Evolutionary conservation across 176 grass and related monocot species (phyloP).

Genomic region (Thalia dealbata): DNA sequence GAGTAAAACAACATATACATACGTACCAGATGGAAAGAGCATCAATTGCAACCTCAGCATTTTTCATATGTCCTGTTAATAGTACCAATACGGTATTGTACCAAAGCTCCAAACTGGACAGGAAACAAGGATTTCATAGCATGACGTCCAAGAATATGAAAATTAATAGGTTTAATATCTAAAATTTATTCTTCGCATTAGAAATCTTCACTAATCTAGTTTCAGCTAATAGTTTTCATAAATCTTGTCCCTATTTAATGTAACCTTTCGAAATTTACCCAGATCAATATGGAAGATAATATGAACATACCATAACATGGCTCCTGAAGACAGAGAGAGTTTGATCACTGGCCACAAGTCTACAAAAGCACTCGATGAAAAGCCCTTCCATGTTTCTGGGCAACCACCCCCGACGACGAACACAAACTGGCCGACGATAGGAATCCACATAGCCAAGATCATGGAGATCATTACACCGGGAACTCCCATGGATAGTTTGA

Average conservation of each 20-base stretch:
- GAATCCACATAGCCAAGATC: slow-evolving; percentile 62
- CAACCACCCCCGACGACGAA: slow-evolving; percentile 73
- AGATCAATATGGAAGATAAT: neutral
- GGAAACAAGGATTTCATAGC: neutral
- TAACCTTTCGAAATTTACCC: too few relatives aligned
- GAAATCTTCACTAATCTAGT: too few relatives aligned
- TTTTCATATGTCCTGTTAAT: slow-evolving; percentile 72
- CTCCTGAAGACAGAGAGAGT: slow-evolving; percentile 67
- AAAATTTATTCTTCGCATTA: too few relatives aligned
- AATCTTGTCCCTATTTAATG: too few relatives aligned
- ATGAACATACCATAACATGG: slow-evolving; percentile 68
- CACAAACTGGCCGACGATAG: slow-evolving; percentile 38
- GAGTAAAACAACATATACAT: neutral
- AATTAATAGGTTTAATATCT: neutral
- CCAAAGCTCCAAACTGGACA: slow-evolving; percentile 75
- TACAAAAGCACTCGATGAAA: slow-evolving; percentile 36
- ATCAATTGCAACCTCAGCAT: slow-evolving; percentile 73
- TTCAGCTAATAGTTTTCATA: too few relatives aligned
- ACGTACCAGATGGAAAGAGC: slow-evolving; percentile 88
- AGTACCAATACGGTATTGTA: slow-evolving; percentile 82
- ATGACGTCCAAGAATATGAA: neutral
- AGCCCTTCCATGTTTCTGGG: slow-evolving; percentile 64
- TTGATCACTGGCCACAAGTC: slow-evolving; percentile 43
- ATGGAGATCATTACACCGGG: slow-evolving; percentile 56
- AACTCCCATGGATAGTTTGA: slow-evolving; percentile 37